These are phyloP conservation scores for Westerdykella ornata DNA, from an alignment of 2,329 filamentous ascomycete genomes.

Conservation along the genomic window DNA sequence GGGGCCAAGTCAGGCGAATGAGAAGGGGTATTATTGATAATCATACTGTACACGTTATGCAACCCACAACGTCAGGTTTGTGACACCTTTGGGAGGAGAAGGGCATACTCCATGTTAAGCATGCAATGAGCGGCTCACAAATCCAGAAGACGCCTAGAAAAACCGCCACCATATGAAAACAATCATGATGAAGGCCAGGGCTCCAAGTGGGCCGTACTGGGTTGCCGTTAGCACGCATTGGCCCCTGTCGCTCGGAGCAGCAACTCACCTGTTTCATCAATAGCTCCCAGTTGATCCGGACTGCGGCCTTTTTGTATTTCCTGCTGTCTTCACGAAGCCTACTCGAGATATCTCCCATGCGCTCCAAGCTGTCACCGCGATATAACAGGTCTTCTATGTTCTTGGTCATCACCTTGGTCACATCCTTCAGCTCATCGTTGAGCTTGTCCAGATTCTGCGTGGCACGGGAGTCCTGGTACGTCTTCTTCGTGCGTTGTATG, in stretches of 20 bases:
- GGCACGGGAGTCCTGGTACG: conserved; percentile 87
- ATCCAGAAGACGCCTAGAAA: conserved; percentile 50
- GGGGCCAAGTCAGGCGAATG: too few relatives aligned
- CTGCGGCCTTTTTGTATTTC: conserved; percentile 88
- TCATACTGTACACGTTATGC: background rate
- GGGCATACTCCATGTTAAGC: too few relatives aligned
- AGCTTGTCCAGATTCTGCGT: conserved; percentile 89
- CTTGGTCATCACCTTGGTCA: conserved; percentile 99
- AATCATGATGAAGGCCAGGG: conserved; percentile 71
- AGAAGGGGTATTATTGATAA: too few relatives aligned
- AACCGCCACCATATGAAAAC: conserved; percentile 90
- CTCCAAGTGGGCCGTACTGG: conserved; percentile 81
- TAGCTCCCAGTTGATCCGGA: conserved; percentile 96
- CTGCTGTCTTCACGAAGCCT: conserved; percentile 84
- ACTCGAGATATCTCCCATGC: conserved; percentile 92
- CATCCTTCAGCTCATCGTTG: conserved; percentile 94
- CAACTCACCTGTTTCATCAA: conserved; percentile 70
- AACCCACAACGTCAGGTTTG: background rate
- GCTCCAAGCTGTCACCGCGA: conserved; percentile 84
- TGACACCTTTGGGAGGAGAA: too few relatives aligned
- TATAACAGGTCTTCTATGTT: conserved; percentile 98
- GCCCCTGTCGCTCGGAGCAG: background rate
- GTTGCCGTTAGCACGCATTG: conserved; percentile 13
- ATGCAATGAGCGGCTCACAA: background rate
- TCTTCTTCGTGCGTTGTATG: conserved; percentile 85